phyloP scores from a whole-genome alignment of 2,329 filamentous ascomycete species.

The Chaetoscypha palmicola region DNA sequence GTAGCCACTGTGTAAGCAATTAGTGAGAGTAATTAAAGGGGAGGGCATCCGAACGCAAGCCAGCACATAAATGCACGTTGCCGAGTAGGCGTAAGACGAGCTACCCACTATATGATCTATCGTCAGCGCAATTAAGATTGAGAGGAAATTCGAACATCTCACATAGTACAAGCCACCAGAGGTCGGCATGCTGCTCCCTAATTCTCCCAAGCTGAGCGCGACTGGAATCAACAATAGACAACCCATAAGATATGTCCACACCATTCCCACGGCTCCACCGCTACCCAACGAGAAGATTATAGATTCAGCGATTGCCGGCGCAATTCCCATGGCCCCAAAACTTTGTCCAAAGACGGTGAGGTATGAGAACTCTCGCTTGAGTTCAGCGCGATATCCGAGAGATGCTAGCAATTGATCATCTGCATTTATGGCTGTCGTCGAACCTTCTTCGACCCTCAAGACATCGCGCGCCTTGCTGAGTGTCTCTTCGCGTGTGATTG shows the following conservation, averaged over 20 bases:
- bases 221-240: constrained; percentile 29
- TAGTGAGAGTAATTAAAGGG: not conserved
- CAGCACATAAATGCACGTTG: constrained; percentile 31
- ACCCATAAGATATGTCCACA: constrained; percentile 29
- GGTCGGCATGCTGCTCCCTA: constrained; percentile 30
- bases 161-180: constrained; percentile 30
- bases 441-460: constrained; percentile 12
- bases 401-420: constrained; percentile 27
- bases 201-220: constrained; percentile 27
- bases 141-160: too few species aligned
- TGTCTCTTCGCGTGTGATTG: constrained; percentile 8
- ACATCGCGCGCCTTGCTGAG: constrained; percentile 3
- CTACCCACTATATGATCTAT: constrained; percentile 26
- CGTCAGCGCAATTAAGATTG: too few species aligned
- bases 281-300: constrained; percentile 28
- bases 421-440: constrained; percentile 7
- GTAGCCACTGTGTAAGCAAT: constrained; percentile 22
- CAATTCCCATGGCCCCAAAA: constrained; percentile 31
- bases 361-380: constrained; percentile 30
- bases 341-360: constrained; percentile 29
- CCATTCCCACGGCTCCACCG: constrained; percentile 27
- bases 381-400: constrained; percentile 28
- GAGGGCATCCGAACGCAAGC: constrained; percentile 26
- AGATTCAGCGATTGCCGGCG: constrained; percentile 29
- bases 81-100: constrained; percentile 25